Evolutionary conservation across 2,329 filamentous ascomycete genomes (phyloP).

Genomic region (Fusarium caatingaense): DNA sequence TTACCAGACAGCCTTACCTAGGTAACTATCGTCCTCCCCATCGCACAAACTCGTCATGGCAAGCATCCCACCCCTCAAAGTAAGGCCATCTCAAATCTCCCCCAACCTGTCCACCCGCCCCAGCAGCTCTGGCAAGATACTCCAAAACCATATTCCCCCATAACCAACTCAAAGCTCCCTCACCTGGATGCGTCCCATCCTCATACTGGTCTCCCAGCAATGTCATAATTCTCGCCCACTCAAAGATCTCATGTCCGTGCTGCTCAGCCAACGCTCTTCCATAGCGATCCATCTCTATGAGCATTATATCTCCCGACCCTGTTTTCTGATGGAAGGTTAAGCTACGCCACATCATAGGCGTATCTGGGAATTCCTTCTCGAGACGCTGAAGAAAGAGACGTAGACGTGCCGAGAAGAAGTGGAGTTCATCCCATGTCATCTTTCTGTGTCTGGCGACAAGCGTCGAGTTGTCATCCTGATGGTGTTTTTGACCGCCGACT

Average conservation of each 20-base stretch:
- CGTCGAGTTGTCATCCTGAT: background rate
- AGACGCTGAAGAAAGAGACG: background rate
- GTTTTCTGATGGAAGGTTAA: conserved; percentile 5
- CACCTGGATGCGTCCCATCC: background rate
- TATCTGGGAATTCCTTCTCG: background rate
- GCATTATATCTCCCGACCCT: background rate
- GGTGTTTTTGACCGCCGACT: background rate
- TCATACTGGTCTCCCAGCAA: background rate
- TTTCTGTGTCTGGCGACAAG: background rate
- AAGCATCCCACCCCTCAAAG: conserved; percentile 18
- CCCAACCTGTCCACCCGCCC: background rate
- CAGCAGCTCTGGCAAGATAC: conserved; percentile 10
- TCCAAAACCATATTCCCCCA: conserved; percentile 13
- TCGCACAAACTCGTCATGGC: background rate
- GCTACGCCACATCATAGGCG: conserved; percentile 6
- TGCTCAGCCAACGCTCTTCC: conserved; percentile 4
- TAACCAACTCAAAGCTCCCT: background rate
- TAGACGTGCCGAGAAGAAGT: background rate
- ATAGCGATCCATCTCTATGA: conserved; percentile 8
- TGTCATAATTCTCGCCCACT: conserved; percentile 1
- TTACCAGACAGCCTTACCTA: too few species aligned
- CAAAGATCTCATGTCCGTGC: conserved; percentile 4
- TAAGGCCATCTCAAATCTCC: conserved; percentile 1
- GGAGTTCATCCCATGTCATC: conserved; percentile 6
- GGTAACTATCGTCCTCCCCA: background rate